A percentile compares a stretch with the other conserved stretches of the same genome.
phyloP scores from a whole-genome alignment of 495 filamentous ascomycete species.

The Xylaria palmicola region DNA sequence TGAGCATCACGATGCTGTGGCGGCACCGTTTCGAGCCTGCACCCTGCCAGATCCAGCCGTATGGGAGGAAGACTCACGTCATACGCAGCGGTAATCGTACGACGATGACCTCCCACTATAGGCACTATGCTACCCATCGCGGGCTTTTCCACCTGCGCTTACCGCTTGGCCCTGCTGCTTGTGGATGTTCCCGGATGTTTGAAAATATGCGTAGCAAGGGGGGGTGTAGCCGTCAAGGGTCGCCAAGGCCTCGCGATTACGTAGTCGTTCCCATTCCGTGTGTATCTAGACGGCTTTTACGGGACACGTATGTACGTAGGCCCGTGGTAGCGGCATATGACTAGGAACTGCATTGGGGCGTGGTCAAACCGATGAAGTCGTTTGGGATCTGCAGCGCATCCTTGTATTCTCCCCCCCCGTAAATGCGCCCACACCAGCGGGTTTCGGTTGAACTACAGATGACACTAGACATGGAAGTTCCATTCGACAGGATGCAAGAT shows the following conservation, averaged over 20 bases:
- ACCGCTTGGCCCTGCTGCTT: neutral
- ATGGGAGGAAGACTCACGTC: neutral
- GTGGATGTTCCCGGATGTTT: neutral
- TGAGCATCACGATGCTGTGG: neutral
- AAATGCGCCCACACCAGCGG: constrained; percentile 3
- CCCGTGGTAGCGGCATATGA: constrained; percentile 1
- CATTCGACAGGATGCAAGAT: constrained; percentile 8
- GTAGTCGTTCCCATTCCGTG: neutral
- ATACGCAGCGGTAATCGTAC: constrained; percentile 6
- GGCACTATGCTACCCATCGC: constrained; percentile 3
- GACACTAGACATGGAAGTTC: neutral
- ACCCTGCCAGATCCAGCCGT: neutral
- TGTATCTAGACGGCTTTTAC: neutral
- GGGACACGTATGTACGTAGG: neutral
- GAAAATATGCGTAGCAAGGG: neutral
- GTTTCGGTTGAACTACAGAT: constrained; percentile 12
- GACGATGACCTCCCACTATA: neutral
- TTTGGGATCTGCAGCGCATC: constrained; percentile 6
- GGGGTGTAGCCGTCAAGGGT: neutral
- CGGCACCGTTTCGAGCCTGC: neutral
- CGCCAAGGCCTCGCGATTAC: neutral
- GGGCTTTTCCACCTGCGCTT: constrained; percentile 1
- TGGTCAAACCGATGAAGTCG: constrained; percentile 4
- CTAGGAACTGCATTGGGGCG: neutral
- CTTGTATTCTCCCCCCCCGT: constrained; percentile 12